A percentile compares a stretch with the other conserved stretches of the same genome.
These are phyloP conservation scores for Podospora anserina DNA, from an alignment of 495 filamentous ascomycete genomes.

Conservation along the genomic window DNA sequence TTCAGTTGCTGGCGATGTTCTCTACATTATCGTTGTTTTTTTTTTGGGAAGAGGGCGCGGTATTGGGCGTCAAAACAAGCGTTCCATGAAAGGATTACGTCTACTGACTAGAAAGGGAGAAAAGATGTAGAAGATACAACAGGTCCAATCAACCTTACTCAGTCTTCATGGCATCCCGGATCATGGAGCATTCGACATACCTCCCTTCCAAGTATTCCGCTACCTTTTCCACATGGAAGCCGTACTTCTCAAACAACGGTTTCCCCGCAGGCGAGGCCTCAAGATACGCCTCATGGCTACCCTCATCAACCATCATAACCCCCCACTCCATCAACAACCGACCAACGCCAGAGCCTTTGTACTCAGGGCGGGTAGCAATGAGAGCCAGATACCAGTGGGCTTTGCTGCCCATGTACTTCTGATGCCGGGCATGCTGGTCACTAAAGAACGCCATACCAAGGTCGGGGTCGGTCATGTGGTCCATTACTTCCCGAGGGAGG, in stretches of 20 bases:
- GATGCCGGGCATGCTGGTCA: neutral
- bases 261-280: neutral
- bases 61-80: slow-evolving; percentile 93
- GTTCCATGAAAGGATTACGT: slow-evolving; percentile 32
- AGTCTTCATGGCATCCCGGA: neutral
- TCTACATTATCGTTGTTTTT: slow-evolving; percentile 87
- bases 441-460: neutral
- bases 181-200: neutral
- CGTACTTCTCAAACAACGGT: neutral
- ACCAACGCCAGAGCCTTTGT: neutral
- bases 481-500: neutral
- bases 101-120: neutral
- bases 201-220: neutral
- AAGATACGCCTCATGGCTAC: neutral
- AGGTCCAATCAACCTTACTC: neutral
- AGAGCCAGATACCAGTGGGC: neutral
- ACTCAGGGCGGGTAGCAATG: neutral
- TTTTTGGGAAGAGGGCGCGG: slow-evolving; percentile 88
- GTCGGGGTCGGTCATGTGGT: neutral
- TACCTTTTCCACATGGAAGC: neutral
- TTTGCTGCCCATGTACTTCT: neutral
- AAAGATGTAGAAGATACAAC: neutral
- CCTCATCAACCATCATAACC: neutral
- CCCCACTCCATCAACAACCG: neutral
- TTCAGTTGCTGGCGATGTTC: slow-evolving; percentile 71